Base-by-base conservation (phyloP, 2,329 filamentous ascomycete species). In the Aspergillus texensis region DNA sequence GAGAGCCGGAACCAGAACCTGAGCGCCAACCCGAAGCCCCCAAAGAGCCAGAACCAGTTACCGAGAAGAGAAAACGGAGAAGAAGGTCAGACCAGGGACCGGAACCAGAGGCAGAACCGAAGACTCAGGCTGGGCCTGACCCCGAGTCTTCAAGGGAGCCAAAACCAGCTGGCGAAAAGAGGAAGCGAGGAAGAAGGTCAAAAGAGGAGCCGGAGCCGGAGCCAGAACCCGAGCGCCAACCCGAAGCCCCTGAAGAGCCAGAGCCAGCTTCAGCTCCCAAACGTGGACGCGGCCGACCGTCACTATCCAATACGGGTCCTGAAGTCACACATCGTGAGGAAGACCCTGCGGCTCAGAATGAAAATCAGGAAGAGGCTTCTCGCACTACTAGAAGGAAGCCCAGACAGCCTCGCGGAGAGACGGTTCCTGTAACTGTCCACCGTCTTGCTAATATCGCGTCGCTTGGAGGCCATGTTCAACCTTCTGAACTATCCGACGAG, bases 381-480 rank as follows among this genome's bases (percentile, higher is more conserved):
- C 57, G 64, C 60, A 52, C 26, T 6, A 30, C 61, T 41, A 62
- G 67, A 63, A 66, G 68, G 48, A 75, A 72, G 58, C 57, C 69
- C 26, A 66, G 70, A 58, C 70, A 70, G 55, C 73, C 74, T 36
- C 74, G 76, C 16, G 76, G 75, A 16, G 74, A 77, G 62, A 78
- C 78, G 1, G 76, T 80, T 4, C 75, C 78, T 24, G 75, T 80
- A 41, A 78, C 75, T 5, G 76, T 80, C n/a, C 77, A 80, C 58
- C 78, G 78, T 26, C 74, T 80, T 48, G 68, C 71, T 9, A 78
- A 79, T 59, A 72, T 71, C 65, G 66, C 70, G 56, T 72, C 74
- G 4, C 69, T 80, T 50, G 66, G 64, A n/a, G 67, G 68, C 30
- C 60, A 66, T 16, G 56, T 66, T 9, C 58, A 63, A 54, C 53